These are phyloP conservation scores for Exophiala dermatitidis DNA, from an alignment of 2,329 filamentous ascomycete genomes.

Conservation along the genomic window DNA sequence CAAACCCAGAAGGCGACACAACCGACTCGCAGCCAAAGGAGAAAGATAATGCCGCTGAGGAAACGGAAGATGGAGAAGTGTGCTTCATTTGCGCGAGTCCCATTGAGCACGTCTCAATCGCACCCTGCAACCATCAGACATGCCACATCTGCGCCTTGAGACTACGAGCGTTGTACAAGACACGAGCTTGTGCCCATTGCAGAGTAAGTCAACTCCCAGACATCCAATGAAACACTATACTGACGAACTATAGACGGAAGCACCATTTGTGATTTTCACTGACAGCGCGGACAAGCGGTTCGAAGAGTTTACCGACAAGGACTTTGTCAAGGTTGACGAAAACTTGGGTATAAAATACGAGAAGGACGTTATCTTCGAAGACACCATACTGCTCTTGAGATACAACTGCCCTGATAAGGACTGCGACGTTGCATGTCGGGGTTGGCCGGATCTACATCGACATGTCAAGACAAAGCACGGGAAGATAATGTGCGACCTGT, in stretches of 20 bases:
- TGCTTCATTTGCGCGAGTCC: conserved; percentile 97
- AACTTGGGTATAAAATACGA: conserved; percentile 90
- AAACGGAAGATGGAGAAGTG: conserved; percentile 62
- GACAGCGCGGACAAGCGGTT: conserved; percentile 74
- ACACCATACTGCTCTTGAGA: conserved; percentile 76
- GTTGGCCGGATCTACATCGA: conserved; percentile 69
- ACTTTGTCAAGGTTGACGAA: conserved; percentile 71
- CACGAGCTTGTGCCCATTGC: conserved; percentile 93
- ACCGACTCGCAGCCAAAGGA: conserved; percentile 10
- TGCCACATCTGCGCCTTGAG: conserved; percentile 93
- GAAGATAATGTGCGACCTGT: conserved; percentile 70
- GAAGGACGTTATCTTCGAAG: conserved; percentile 79
- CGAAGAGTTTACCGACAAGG: conserved; percentile 67
- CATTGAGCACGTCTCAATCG: conserved; percentile 77
- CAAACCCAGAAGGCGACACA: conserved; percentile 30
- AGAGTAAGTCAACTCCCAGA: conserved; percentile 51
- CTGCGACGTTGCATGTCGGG: conserved; percentile 78
- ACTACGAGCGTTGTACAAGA: conserved; percentile 90
- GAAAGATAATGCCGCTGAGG: conserved; percentile 1
- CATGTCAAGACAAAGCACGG: conserved; percentile 77
- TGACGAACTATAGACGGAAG: conserved; percentile 34
- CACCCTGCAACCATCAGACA: conserved; percentile 91
- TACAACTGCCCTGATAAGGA: conserved; percentile 88
- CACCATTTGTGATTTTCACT: conserved; percentile 77
- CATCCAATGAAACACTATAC: neutral